These are phyloP conservation scores for Chlamydomonas incerta DNA, from an alignment of 139 green algal genomes.

Conservation along the genomic window DNA sequence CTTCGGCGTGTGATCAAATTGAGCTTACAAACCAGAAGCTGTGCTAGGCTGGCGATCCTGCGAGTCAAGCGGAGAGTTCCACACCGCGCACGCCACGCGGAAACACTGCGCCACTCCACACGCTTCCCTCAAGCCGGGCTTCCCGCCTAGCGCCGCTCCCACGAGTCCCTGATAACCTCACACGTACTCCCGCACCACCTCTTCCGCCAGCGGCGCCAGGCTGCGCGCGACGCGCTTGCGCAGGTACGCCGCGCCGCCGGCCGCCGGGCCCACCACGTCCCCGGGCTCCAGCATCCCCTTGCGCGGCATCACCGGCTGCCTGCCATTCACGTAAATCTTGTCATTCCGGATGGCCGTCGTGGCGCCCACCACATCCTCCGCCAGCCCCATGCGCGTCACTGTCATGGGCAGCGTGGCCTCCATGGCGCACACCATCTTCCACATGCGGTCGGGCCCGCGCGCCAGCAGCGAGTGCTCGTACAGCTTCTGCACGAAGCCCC, in stretches of 20 bases:
- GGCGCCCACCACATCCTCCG: conserved; percentile 39
- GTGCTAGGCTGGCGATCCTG: too few relatives aligned
- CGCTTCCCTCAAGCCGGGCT: too few relatives aligned
- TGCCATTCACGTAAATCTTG: conserved; percentile 46
- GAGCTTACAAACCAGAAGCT: too few relatives aligned
- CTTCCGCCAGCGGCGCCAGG: conserved; percentile 19
- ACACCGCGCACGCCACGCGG: too few relatives aligned
- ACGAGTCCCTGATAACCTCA: too few relatives aligned
- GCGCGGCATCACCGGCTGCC: conserved; percentile 13
- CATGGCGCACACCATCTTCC: conserved; percentile 61
- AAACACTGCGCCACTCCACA: too few relatives aligned
- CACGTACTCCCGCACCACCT: background rate
- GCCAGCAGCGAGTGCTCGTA: conserved; percentile 42
- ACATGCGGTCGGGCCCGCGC: conserved; percentile 46
- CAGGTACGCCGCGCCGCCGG: conserved; percentile 1
- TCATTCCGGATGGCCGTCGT: background rate
- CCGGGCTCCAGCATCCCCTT: conserved; percentile 34
- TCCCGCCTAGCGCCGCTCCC: too few relatives aligned
- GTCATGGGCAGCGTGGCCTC: conserved; percentile 44
- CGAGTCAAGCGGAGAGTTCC: too few relatives aligned
- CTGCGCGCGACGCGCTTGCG: conserved; percentile 10
- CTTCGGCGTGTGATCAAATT: too few relatives aligned
- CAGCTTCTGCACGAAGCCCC: conserved; percentile 42
- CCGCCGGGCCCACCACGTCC: conserved; percentile 42
- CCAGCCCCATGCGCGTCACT: conserved; percentile 45